Evolutionary conservation across 805 yeast species (phyloP), one percentile per base, ranked within the genome.

Genomic region (Cyberlindnera xishuangbannaensis): DNA sequence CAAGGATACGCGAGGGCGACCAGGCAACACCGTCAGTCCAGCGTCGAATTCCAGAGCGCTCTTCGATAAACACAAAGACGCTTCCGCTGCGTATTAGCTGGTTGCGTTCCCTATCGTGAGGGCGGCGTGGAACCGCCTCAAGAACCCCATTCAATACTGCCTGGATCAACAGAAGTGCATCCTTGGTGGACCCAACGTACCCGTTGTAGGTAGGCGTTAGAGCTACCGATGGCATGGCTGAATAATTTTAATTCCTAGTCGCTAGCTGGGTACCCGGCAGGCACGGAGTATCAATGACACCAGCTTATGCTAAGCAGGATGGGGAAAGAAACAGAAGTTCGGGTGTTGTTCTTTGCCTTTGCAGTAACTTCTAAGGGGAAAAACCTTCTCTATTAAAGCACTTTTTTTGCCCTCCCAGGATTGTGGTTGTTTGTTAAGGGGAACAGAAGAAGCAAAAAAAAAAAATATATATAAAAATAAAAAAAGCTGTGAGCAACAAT

Each of bases 11-110:
- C 2, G 94, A 81, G 0, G 97, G 95, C 3, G 88, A 77, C 97
- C 97, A 88, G 11, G 88, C 67, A 11, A 84, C 73, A n/a, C 96
- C 95, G 51, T 88, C 97, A 2, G 97, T 88, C 97, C 97, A 88
- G 39, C 97, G 67, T 53, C 83, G 83, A 40, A 88, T 87, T 3
- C 90, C 87, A 0, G 88, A 77, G 10, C 71, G 64, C 45, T 82
- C 85, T 56, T 88, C 95, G 30, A 81, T 73, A 51, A 88, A 87
- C 2, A 90, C 85, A 58, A 88, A 87, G 2, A 86, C 77, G 45
- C 77, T 76, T 0, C 96, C 96, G 8, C 86, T 77, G 34, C 67
- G 62, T 21, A 88, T 85, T 31, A 85, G 62, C 4, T 60, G 57
- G 1, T 68, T 50, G 13, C 95, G 65, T 58, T 87, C 96, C 15